phyloP scores from a whole-genome alignment of 257 asterid species.

The Thymus mandschuricus region DNA sequence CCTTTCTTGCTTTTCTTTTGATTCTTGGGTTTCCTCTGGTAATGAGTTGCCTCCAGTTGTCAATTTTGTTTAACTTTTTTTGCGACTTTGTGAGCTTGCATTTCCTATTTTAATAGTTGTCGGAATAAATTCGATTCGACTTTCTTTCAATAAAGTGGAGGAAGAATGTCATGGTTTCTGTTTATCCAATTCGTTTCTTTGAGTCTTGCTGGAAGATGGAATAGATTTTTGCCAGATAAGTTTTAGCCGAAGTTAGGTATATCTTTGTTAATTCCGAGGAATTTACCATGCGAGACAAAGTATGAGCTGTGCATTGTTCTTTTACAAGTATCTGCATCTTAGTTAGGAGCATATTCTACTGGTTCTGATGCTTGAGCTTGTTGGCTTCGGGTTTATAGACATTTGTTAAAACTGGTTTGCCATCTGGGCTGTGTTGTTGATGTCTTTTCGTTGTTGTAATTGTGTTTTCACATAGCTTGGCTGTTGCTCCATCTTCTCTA shows the following conservation, averaged over 20 bases:
- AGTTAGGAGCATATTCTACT: slow-evolving; percentile 16
- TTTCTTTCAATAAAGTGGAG: slow-evolving; percentile 9
- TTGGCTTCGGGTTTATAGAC: slow-evolving; percentile 30
- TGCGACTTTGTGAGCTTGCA: neutral
- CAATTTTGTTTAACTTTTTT: neutral
- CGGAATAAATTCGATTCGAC: neutral
- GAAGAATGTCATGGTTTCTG: neutral
- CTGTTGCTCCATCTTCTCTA: slow-evolving; percentile 42
- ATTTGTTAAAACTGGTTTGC: slow-evolving; percentile 22
- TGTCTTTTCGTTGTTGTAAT: slow-evolving; percentile 36
- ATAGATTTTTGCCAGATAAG: slow-evolving; percentile 5
- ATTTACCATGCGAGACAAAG: neutral
- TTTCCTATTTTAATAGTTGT: slow-evolving; percentile 13
- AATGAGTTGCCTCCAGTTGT: slow-evolving; percentile 13
- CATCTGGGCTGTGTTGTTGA: slow-evolving; percentile 31
- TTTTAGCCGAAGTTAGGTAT: slow-evolving; percentile 1
- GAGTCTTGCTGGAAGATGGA: slow-evolving; percentile 4
- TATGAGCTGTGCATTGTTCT: neutral
- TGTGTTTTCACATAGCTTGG: slow-evolving; percentile 32
- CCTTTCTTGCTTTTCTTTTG: slow-evolving; percentile 19
- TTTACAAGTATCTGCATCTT: neutral
- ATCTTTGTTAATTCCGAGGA: slow-evolving; percentile 1
- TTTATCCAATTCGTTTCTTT: slow-evolving; percentile 19
- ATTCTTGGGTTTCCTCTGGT: slow-evolving; percentile 9
- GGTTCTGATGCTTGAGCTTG: slow-evolving; percentile 10